phyloP scores from a whole-genome alignment of 2,329 filamentous ascomycete genomes.

The Calonectria fujianensis region DNA sequence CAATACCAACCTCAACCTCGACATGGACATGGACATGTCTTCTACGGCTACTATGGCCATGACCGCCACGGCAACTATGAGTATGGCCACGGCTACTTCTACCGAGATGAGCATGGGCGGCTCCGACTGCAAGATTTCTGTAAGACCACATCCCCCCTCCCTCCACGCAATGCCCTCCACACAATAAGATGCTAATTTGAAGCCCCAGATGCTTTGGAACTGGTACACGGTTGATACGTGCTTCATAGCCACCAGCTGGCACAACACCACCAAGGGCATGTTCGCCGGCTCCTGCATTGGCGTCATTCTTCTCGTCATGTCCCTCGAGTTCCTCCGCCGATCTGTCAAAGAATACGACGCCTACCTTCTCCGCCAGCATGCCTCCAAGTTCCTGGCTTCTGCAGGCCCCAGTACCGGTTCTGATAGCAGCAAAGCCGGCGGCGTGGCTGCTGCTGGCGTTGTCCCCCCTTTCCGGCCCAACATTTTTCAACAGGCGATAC shows the following conservation, averaged over 20 bases:
- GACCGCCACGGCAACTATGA: constrained; percentile 46
- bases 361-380: constrained; percentile 74
- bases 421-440: constrained; percentile 50
- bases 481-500: constrained; percentile 78
- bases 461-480: constrained; percentile 72
- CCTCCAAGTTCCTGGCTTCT: constrained; percentile 56
- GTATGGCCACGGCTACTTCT: constrained; percentile 47
- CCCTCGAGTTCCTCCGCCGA: constrained; percentile 83
- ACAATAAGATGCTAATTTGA: constrained; percentile 8
- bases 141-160: constrained; percentile 47
- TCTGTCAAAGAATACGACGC: constrained; percentile 83
- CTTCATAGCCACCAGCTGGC: constrained; percentile 83
- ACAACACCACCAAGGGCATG: constrained; percentile 80
- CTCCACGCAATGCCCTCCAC: too few species aligned
- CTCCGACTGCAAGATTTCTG: constrained; percentile 63
- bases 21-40: constrained; percentile 43
- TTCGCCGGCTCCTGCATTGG: constrained; percentile 89
- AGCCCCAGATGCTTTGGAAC: constrained; percentile 84
- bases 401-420: constrained; percentile 42
- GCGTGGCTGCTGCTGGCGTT: constrained; percentile 37
- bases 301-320: constrained; percentile 82
- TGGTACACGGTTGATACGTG: constrained; percentile 83
- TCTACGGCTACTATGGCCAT: constrained; percentile 40
- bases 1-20: constrained; percentile 20
- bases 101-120: constrained; percentile 48